phyloP scores from a whole-genome alignment of 345 rosid species.

The Raphanus raphanistrum region DNA sequence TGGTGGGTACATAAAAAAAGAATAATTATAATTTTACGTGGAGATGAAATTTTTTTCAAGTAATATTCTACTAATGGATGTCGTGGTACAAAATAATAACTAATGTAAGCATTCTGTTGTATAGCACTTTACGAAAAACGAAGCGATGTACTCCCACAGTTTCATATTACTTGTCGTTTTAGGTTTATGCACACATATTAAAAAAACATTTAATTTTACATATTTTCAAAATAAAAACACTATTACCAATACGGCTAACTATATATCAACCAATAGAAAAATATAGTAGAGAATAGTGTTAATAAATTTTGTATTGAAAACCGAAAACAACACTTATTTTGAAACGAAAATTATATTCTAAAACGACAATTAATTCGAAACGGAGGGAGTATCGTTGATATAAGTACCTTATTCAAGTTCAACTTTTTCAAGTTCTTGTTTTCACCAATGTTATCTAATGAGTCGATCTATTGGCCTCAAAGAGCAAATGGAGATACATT shows the following conservation, averaged over 20 bases:
- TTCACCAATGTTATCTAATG: neutral
- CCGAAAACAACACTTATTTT: too few relatives aligned
- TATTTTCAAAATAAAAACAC: too few relatives aligned
- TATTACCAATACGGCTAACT: too few relatives aligned
- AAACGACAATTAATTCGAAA: too few relatives aligned
- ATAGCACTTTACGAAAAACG: neutral
- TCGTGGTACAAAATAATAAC: neutral
- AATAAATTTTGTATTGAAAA: too few relatives aligned
- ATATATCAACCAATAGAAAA: too few relatives aligned
- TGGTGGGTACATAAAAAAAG: neutral
- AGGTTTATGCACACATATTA: too few relatives aligned
- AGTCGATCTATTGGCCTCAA: neutral
- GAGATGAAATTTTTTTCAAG: neutral
- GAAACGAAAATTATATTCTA: too few relatives aligned
- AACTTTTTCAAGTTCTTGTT: neutral
- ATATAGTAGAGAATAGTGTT: too few relatives aligned
- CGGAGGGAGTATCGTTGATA: neutral
- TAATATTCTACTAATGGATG: conserved; percentile 4
- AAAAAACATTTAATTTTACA: too few relatives aligned
- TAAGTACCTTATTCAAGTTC: too few relatives aligned
- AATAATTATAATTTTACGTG: neutral
- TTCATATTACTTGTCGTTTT: too few relatives aligned
- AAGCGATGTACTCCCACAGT: neutral
- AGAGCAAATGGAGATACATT: neutral
- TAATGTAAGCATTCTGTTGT: conserved; percentile 1